phyloP scores from a whole-genome alignment of 2,329 filamentous ascomycete genomes.

The Pleurostoma richardsiae region DNA sequence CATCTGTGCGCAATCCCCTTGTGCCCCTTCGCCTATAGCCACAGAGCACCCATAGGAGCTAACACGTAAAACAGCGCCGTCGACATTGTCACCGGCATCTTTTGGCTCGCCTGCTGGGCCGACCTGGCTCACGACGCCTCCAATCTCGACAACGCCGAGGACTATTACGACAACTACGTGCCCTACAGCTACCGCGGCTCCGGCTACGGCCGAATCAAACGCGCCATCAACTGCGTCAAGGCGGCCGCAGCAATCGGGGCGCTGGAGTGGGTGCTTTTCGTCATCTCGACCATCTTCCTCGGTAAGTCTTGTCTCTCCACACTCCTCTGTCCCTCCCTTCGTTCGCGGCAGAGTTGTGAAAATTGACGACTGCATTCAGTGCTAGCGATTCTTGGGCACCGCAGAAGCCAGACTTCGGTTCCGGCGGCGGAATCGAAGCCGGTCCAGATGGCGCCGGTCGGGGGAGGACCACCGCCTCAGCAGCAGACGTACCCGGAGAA shows the following conservation, averaged over 20 bases:
- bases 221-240: slow-evolving; percentile 11
- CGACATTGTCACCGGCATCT: neutral
- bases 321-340: neutral
- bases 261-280: slow-evolving; percentile 12
- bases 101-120: neutral
- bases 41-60: neutral
- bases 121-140: slow-evolving; percentile 74
- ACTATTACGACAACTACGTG: slow-evolving; percentile 7
- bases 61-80: neutral
- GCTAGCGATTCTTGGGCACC: too few relatives aligned
- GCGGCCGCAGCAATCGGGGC: slow-evolving; percentile 13
- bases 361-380: too few relatives aligned
- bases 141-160: slow-evolving; percentile 47
- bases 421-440: too few relatives aligned
- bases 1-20: neutral
- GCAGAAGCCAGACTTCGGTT: too few relatives aligned
- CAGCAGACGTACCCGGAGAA: too few relatives aligned
- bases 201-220: slow-evolving; percentile 1
- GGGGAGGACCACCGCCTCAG: too few relatives aligned
- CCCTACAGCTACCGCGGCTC: neutral
- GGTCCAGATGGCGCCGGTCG: too few relatives aligned
- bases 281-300: slow-evolving; percentile 10
- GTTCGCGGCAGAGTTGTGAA: too few relatives aligned
- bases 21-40: neutral
- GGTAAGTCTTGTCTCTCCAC: slow-evolving; percentile 3